Conservation (phyloP, 1,284 basidiomycete species). For the Pseudozyma sp. region DNA sequence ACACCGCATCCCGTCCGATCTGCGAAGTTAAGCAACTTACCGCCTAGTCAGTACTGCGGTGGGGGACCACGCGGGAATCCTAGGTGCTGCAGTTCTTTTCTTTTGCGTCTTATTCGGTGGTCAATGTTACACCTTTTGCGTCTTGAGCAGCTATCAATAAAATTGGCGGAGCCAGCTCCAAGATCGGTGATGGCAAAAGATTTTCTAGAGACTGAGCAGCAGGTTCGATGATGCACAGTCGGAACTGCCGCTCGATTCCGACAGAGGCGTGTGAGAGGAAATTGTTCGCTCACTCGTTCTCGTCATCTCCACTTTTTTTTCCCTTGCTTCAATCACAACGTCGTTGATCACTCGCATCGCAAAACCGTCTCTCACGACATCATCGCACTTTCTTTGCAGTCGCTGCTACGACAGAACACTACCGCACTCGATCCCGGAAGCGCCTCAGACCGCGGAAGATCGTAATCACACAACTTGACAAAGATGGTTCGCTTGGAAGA, state of each 20-base stretch:
- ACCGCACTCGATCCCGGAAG: too few relatives aligned
- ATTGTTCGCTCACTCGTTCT: conserved; percentile 6
- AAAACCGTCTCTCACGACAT: neutral
- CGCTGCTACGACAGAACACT: too few relatives aligned
- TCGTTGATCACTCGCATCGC: too few relatives aligned
- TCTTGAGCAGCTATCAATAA: too few relatives aligned
- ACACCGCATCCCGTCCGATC: conserved; percentile 83
- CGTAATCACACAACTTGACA: neutral
- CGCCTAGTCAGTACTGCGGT: conserved; percentile 84
- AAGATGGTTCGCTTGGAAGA: conserved; percentile 53
- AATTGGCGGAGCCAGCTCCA: too few relatives aligned
- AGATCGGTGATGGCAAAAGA: conserved; percentile 10
- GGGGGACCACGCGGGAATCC: conserved; percentile 85
- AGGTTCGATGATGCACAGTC: neutral
- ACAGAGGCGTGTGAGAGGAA: conserved; percentile 10
- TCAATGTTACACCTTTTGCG: neutral
- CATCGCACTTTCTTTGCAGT: too few relatives aligned
- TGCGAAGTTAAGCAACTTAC: conserved; percentile 83
- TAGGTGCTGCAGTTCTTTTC: conserved; percentile 78
- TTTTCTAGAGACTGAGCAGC: conserved; percentile 20
- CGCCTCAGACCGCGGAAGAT: too few relatives aligned
- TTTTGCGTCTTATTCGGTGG: neutral
- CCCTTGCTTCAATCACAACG: too few relatives aligned
- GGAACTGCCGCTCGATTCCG: conserved; percentile 18
- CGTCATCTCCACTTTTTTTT: conserved; percentile 39